A percentile compares a stretch with the other conserved stretches of the same genome.
phyloP scores from a whole-genome alignment of 306 rosid species.

The Ormosia semicastrata region DNA sequence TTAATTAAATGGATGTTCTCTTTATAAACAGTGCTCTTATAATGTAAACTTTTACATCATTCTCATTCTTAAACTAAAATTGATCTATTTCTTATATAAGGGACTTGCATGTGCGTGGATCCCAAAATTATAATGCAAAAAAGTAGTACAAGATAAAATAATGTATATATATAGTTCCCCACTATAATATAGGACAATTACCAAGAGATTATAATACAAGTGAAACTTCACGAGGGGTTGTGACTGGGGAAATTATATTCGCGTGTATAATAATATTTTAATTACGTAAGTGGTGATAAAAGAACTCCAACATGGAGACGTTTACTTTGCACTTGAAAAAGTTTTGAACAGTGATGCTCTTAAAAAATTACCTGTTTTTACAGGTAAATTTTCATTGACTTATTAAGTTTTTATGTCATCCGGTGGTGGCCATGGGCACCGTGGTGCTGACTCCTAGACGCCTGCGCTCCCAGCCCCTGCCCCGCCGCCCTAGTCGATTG shows the following conservation, averaged over 20 bases:
- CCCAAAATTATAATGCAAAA: neutral
- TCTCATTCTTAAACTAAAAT: neutral
- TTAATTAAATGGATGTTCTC: neutral
- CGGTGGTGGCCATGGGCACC: too few species aligned
- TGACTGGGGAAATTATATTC: neutral
- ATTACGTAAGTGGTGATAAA: neutral
- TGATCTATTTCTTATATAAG: neutral
- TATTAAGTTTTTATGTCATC: too few species aligned
- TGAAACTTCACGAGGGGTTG: neutral
- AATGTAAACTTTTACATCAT: neutral
- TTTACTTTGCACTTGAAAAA: too few species aligned
- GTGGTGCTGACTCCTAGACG: too few species aligned
- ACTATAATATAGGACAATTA: neutral
- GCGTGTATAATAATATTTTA: neutral
- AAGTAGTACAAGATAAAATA: neutral
- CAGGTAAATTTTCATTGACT: too few species aligned
- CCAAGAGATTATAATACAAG: neutral
- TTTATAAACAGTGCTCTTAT: neutral
- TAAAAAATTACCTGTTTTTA: too few species aligned
- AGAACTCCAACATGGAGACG: neutral
- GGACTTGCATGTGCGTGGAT: neutral
- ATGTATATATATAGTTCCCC: neutral
- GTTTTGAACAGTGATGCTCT: too few species aligned
- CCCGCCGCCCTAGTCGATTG: too few species aligned
- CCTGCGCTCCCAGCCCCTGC: too few species aligned